phyloP scores from a whole-genome alignment of 2,329 filamentous ascomycete species.

The Fusarium marasasianum region DNA sequence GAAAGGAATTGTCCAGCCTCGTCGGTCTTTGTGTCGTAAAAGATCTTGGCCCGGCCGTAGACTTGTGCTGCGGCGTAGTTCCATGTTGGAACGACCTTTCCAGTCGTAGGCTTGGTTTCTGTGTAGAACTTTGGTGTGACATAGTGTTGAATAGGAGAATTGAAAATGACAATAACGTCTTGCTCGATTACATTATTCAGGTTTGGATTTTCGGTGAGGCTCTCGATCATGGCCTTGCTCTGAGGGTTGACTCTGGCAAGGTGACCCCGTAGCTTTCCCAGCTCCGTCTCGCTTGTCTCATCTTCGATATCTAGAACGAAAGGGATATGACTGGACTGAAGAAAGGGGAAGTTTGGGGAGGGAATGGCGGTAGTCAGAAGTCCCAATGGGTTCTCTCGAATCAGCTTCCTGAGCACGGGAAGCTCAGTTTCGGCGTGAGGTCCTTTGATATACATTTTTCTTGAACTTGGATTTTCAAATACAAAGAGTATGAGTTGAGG shows the following conservation, averaged over 20 bases:
- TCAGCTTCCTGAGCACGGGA: slow-evolving; percentile 61
- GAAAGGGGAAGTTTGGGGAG: slow-evolving; percentile 57
- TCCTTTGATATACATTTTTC: slow-evolving; percentile 65
- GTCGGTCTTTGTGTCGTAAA: slow-evolving; percentile 57
- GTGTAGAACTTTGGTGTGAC: slow-evolving; percentile 75
- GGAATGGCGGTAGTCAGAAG: slow-evolving; percentile 69
- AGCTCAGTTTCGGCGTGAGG: slow-evolving; percentile 63
- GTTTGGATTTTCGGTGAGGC: slow-evolving; percentile 29
- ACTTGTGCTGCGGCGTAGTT: slow-evolving; percentile 73
- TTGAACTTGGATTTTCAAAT: not conserved
- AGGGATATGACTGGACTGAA: slow-evolving; percentile 70
- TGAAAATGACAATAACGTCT: slow-evolving; percentile 73
- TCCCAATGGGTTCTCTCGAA: slow-evolving; percentile 68
- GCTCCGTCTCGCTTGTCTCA: slow-evolving; percentile 51
- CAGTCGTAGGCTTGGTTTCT: slow-evolving; percentile 70
- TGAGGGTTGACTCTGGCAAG: slow-evolving; percentile 72
- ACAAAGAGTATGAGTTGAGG: not conserved
- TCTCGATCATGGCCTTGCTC: slow-evolving; percentile 66
- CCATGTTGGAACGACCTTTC: slow-evolving; percentile 77
- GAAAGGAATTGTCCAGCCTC: slow-evolving; percentile 57
- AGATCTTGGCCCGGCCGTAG: slow-evolving; percentile 66
- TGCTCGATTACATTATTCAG: slow-evolving; percentile 50
- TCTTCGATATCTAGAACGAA: slow-evolving; percentile 64
- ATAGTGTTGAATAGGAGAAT: slow-evolving; percentile 66
- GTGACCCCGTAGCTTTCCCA: slow-evolving; percentile 65